phyloP scores from a whole-genome alignment of 73 alveolate species.

The Blepharisma japonicum region DNA sequence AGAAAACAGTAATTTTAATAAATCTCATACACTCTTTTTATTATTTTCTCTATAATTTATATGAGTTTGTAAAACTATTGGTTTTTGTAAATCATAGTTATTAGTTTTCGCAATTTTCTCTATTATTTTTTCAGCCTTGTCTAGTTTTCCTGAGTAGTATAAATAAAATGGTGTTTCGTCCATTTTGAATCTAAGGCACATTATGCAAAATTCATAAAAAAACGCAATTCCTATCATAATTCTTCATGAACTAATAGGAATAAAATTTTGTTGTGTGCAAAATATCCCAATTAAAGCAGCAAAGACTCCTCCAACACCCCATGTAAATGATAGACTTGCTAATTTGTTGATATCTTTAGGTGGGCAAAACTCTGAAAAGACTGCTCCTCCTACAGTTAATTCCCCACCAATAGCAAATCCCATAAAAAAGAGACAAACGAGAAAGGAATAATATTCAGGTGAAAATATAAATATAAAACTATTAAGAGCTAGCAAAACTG shows the following conservation, averaged over 20 bases:
- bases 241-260: neutral
- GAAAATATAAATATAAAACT: neutral
- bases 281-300: neutral
- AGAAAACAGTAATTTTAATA: neutral
- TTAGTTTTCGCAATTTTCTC: neutral
- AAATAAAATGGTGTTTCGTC: neutral
- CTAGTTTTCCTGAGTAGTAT: neutral
- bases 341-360: neutral
- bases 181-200: neutral
- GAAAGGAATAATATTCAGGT: neutral
- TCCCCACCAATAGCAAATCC: neutral
- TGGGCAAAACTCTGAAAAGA: neutral
- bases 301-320: neutral
- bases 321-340: neutral
- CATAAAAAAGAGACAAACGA: neutral
- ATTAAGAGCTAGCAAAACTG: neutral
- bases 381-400: neutral
- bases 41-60: neutral
- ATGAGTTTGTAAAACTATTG: neutral
- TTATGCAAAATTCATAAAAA: neutral
- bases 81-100: neutral
- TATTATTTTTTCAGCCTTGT: neutral
- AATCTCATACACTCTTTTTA: neutral
- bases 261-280: neutral
- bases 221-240: neutral